These are phyloP conservation scores for Paraconiothyrium sp. DNA, from an alignment of 2,329 filamentous ascomycete genomes.

Conservation along the genomic window DNA sequence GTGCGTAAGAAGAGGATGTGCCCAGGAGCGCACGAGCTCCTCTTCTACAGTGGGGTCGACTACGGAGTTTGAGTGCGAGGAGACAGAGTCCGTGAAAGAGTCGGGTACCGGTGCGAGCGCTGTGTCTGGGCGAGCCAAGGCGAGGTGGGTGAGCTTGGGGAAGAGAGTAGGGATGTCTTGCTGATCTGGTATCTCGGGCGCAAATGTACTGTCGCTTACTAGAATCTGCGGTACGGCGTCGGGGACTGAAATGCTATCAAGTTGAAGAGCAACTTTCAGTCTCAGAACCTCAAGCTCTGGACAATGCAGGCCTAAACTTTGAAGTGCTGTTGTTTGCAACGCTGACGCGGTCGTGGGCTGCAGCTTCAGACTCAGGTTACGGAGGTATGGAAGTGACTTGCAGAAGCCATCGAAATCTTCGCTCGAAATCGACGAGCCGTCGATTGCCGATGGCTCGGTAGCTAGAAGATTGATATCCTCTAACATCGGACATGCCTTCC, in stretches of 20 bases:
- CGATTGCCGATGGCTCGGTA: conserved; percentile 38
- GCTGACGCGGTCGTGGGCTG: conserved; percentile 35
- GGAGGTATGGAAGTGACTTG: conserved; percentile 31
- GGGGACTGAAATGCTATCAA: conserved; percentile 30
- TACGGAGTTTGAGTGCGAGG: conserved; percentile 18
- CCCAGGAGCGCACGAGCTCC: conserved; percentile 40
- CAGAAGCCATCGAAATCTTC: conserved; percentile 42
- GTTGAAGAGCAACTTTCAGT: conserved; percentile 36
- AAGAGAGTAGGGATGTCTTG: conserved; percentile 29
- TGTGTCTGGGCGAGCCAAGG: conserved; percentile 39
- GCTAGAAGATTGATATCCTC: conserved; percentile 39
- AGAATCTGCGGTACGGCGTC: conserved; percentile 20
- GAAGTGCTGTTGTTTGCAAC: conserved; percentile 37
- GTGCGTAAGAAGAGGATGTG: conserved; percentile 34
- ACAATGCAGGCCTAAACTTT: conserved; percentile 40
- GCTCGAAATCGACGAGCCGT: conserved; percentile 38
- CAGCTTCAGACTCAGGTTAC: conserved; percentile 37
- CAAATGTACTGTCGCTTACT: conserved; percentile 8
- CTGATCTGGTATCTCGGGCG: conserved; percentile 5
- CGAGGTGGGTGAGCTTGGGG: conserved; percentile 37
- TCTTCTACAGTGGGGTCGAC: conserved; percentile 36
- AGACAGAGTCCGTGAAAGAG: conserved; percentile 26
- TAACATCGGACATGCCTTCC: conserved; percentile 32
- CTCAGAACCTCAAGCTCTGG: conserved; percentile 36
- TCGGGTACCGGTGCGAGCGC: conserved; percentile 31